Evolutionary conservation across 306 rosid genomes (phyloP), one percentile per base, ranked within the genome.

Genomic region (Lathyrus aphaca): DNA sequence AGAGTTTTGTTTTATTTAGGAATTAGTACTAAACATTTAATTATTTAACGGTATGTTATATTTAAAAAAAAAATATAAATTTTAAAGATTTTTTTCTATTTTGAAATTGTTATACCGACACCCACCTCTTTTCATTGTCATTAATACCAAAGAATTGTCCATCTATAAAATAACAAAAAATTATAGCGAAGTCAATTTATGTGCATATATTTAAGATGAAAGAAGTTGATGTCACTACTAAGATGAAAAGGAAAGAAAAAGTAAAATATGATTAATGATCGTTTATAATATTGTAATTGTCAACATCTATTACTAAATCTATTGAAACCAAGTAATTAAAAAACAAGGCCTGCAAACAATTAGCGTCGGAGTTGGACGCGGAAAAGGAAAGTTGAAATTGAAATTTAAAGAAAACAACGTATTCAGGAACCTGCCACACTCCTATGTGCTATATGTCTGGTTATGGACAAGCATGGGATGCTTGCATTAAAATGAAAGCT

Each of bases 381-480:
- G 3, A 25, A 40, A 54, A 55, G 32, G 21, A 18, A 45, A 23
- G 27, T 9, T 12, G 8, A 18, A 66, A 29, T n/a, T 9, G 9
- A 30, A 13, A 13, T 7, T 35, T 7, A 43, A 42, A 37, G 14
- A 19, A 32, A 13, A 10, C 23, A 42, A 67, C 71, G 55, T 8
- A 53, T 58, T 64, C 69, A 69, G 37, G 83, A 50, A 59, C 12
- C 58, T 10, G 16, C 78, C 82, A 75, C 39, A 35, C 10, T 35
- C 39, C 39, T 35, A 35, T 39, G n/a, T 55, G 73, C 73, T 23
- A 10, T 14, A 1, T 35, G 39, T 35, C 10, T 23, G 49, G 64
- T 35, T 40, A 62, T 63, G 57, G 38, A 42, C 49, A 67, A 23
- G 30, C 48, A 40, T 40, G 55, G 6, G 29, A 49, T 17, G 49